Evolutionary conservation across 805 yeast genomes (phyloP), one percentile per base, ranked within the genome.

Genomic region (Zygosaccharomyces bailii): DNA sequence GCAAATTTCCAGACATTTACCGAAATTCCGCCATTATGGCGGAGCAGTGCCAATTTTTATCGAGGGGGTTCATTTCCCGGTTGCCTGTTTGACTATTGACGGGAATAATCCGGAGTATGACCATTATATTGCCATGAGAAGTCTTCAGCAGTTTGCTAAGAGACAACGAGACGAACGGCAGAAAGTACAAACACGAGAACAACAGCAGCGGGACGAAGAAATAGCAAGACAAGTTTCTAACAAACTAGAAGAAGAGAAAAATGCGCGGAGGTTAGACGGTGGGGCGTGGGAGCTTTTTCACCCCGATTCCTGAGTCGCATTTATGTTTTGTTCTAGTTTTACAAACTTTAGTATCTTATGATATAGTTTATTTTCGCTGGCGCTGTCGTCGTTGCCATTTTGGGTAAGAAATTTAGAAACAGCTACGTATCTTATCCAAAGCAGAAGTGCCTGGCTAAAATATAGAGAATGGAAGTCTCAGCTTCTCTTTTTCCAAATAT

Each of bases 31-130:
- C n/a, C n/a, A n/a, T n/a, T n/a, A n/a, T n/a, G n/a, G 20, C 10
- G 39, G 39, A 4, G 39, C 31, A 4, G 29, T 24, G 18, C 31
- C 31, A 14, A 36, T 36, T 14, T 36, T 36, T 14, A 13, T 36
- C 8, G 7, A 24, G 18, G 17, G 19, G 6, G 18, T 7, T 10
- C 5, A 21, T 5, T 36, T 36, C 18, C 39, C 31, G 3, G 39
- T 36, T 8, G 39, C 31, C 29, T 24, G 39, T 36, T 13, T 36
- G 7, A 29, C 21, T 5, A 13, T 36, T 14, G 31, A 16, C 8
- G 27, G 39, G 8, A 21, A 20, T 21, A 11, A 2, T 8, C 13
- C 31, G 6, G 14, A n/a, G 6, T 10, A 6, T n/a, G 31, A 27
- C 14, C 31, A 27, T 27, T n/a, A n/a, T 11, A 27, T 27, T 11